Percentiles rank a stretch among this genome's conserved stretches.
Conservation (phyloP, 164 flowering plant genomes). For the Vitis amurensis region DNA sequence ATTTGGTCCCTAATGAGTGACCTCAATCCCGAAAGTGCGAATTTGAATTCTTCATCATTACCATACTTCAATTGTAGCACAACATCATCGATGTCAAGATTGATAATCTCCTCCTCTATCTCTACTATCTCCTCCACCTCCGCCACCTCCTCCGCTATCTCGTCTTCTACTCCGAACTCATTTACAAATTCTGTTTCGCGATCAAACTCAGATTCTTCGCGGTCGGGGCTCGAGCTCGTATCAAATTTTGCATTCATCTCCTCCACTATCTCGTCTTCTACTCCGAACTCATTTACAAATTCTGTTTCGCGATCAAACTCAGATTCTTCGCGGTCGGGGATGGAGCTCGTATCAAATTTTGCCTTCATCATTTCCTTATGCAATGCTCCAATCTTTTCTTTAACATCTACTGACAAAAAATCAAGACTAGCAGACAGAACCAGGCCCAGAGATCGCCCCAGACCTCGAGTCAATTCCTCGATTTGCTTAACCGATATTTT, state of each 20-base stretch:
- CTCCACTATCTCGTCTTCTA: conserved; percentile 22
- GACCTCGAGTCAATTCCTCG: conserved; percentile 36
- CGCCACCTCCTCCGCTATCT: conserved; percentile 16
- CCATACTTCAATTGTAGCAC: conserved; percentile 55
- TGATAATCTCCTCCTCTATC: conserved; percentile 21
- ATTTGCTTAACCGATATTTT: conserved; percentile 21
- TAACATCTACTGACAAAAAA: conserved; percentile 28
- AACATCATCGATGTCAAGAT: conserved; percentile 39
- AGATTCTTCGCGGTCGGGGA: neutral
- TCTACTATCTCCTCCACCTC: conserved; percentile 20
- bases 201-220: conserved; percentile 2
- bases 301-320: conserved; percentile 17
- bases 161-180: conserved; percentile 20
- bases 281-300: conserved; percentile 8
- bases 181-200: conserved; percentile 15
- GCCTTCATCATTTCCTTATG: conserved; percentile 31
- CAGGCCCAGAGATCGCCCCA: conserved; percentile 70
- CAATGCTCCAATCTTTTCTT: conserved; percentile 33
- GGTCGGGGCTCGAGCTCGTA: neutral
- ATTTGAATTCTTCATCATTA: conserved; percentile 42
- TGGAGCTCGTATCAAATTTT: conserved; percentile 20
- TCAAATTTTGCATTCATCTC: conserved; percentile 18
- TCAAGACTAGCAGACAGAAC: conserved; percentile 44
- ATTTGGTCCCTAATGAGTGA: conserved; percentile 24
- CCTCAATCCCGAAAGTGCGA: conserved; percentile 36